phyloP scores from a whole-genome alignment of 2,329 filamentous ascomycete species.

The Colletotrichum sp. region DNA sequence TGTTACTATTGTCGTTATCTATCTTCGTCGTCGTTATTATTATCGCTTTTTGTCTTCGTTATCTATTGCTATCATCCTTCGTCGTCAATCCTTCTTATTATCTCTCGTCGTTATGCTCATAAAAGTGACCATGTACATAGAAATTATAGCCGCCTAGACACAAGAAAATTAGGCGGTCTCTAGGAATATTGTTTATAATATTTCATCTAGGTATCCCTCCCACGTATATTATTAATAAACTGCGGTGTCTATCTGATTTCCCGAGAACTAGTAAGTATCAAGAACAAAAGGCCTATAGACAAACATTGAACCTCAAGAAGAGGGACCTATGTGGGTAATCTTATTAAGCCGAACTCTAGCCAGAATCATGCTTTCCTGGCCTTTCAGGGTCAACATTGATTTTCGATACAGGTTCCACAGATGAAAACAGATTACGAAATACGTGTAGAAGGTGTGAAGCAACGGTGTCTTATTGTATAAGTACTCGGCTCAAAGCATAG shows the following conservation, averaged over 20 bases:
- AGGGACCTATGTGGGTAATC: not conserved
- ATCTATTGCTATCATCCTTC: too few species aligned
- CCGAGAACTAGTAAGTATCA: not conserved
- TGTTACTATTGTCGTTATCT: too few species aligned
- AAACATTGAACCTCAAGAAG: not conserved
- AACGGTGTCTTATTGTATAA: not conserved
- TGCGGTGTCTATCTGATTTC: not conserved
- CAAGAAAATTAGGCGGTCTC: too few species aligned
- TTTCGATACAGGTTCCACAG: rapidly evolving
- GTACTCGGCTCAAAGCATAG: not conserved
- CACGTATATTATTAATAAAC: not conserved
- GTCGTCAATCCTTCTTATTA: too few species aligned
- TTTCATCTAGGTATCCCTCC: not conserved
- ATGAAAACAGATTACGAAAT: not conserved
- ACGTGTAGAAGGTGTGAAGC: not conserved
- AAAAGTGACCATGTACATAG: too few species aligned
- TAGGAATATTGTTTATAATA: not conserved
- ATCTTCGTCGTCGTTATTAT: too few species aligned
- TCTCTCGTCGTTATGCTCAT: too few species aligned
- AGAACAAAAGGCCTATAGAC: not conserved
- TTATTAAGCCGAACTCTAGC: rapidly evolving
- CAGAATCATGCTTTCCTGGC: not conserved
- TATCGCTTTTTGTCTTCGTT: too few species aligned
- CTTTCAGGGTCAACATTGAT: not conserved
- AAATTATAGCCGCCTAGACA: too few species aligned